phyloP scores from a whole-genome alignment of 2,329 filamentous ascomycete species.

The Teratosphaeria destructans region DNA sequence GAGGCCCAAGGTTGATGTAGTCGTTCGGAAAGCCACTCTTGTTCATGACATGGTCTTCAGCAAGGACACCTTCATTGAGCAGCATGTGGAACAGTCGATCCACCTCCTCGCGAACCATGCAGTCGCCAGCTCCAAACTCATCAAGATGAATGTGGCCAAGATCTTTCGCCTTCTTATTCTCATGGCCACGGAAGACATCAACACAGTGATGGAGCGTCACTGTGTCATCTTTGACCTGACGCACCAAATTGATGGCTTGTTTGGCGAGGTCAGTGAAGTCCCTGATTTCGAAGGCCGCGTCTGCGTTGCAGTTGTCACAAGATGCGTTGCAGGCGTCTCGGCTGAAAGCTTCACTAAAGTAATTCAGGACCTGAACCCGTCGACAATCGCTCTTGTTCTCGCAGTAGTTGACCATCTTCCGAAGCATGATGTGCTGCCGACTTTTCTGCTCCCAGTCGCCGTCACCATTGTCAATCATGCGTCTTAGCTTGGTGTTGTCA shows the following conservation, averaged over 20 bases:
- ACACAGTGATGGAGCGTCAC: constrained; percentile 71
- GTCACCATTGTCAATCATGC: constrained; percentile 75
- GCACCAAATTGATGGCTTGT: constrained; percentile 59
- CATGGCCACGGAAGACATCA: constrained; percentile 70
- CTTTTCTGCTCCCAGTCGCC: constrained; percentile 70
- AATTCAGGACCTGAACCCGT: constrained; percentile 76
- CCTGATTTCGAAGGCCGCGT: constrained; percentile 56
- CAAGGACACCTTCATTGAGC: constrained; percentile 60
- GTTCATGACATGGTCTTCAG: constrained; percentile 44
- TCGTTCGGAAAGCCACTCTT: constrained; percentile 57
- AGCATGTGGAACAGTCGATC: constrained; percentile 77
- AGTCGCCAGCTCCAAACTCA: constrained; percentile 58
- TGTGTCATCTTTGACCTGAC: constrained; percentile 40
- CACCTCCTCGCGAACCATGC: constrained; percentile 63
- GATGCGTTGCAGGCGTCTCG: constrained; percentile 58
- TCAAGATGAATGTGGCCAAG: constrained; percentile 41
- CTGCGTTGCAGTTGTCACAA: constrained; percentile 84
- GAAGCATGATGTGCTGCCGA: constrained; percentile 74
- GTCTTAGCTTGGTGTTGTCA: constrained; percentile 63
- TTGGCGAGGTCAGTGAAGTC: constrained; percentile 70
- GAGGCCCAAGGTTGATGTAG: constrained; percentile 50
- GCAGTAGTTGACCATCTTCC: constrained; percentile 75
- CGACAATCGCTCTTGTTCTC: constrained; percentile 84
- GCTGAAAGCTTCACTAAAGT: constrained; percentile 81
- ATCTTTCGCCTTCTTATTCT: constrained; percentile 47